Evolutionary conservation across 2,329 filamentous ascomycete species (phyloP), one percentile per base, ranked within the genome.

Genomic region (Penicillium carneum): DNA sequence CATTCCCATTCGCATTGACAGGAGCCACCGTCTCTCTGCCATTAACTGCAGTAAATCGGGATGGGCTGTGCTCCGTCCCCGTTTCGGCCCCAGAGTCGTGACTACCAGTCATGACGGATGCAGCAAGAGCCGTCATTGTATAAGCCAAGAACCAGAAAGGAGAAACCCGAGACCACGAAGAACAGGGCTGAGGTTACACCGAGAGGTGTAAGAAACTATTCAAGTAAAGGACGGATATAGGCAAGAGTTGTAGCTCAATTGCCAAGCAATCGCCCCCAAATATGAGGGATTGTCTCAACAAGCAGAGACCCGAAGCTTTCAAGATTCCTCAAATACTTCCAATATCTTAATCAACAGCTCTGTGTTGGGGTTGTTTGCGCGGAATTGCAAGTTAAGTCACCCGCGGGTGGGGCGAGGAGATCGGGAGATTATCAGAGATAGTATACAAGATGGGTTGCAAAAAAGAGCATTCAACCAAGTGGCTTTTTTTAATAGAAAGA

Each of bases 21-120:
- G 63, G 50, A n/a, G 48, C 53, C 36, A 59, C 62, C 55, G 62
- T 53, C 16, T 79, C 77, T 63, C 72, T 77, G 45, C 78, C 80
- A 69, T 82, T 82, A 39, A 82, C 79, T 20, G 80, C 79, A 4
- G 80, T 82, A 63, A 82, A 82, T 45, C 77, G 76, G 33, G 79
- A 79, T 33, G 79, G 78, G 54, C 77, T 80, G 56, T 79, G 76
- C 23, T 79, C 79, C 26, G 75, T 61, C 55, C 71, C 76, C n/a
- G 72, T 69, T 41, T 75, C 71, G 57, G 72, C 72, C 57, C 77
- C 72, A 14, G 74, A 65, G 47, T 76, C 72, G 59, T 75, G 72
- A 64, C 31, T 42, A 18, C 69, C 69, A 49, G 72, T 75, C 66
- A 73, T 71, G 51, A 71, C 66, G 46, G 76, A 65, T n/a, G 71